phyloP scores from a whole-genome alignment of 2,329 filamentous ascomycete species.

The Colletotrichum sp. region DNA sequence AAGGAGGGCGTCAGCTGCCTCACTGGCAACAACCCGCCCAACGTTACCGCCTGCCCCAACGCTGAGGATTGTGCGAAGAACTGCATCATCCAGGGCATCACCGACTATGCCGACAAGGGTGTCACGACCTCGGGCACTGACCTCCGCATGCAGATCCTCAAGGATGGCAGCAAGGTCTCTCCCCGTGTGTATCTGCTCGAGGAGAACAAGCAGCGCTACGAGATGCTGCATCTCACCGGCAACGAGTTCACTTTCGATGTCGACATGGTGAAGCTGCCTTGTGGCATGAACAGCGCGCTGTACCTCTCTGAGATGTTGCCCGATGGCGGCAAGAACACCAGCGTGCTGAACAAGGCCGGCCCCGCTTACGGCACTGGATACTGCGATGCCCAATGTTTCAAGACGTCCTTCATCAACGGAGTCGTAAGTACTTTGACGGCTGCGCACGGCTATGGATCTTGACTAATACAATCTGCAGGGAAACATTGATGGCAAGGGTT shows the following conservation, averaged over 20 bases:
- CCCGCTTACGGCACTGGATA: constrained; percentile 67
- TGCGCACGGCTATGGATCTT: constrained; percentile 29
- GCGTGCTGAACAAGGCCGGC: constrained; percentile 57
- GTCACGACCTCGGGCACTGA: constrained; percentile 27
- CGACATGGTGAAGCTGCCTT: constrained; percentile 67
- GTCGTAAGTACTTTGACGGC: constrained; percentile 37
- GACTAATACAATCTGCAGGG: constrained; percentile 39
- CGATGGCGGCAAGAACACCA: constrained; percentile 60
- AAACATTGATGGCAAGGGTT: constrained; percentile 61
- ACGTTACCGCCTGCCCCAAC: constrained; percentile 48
- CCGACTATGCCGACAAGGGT: constrained; percentile 44
- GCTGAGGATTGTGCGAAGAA: constrained; percentile 51
- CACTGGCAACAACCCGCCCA: constrained; percentile 29
- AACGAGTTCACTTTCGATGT: constrained; percentile 71
- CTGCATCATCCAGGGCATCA: constrained; percentile 55
- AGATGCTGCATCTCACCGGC: constrained; percentile 62
- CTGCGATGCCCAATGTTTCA: constrained; percentile 62
- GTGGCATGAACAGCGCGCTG: constrained; percentile 70
- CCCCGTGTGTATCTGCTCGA: constrained; percentile 64
- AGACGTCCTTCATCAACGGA: constrained; percentile 49
- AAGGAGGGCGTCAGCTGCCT: constrained; percentile 26
- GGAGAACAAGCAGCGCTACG: constrained; percentile 56
- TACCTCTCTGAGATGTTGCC: constrained; percentile 69
- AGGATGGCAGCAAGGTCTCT: constrained; percentile 28
- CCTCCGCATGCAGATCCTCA: constrained; percentile 30